Evolutionary conservation across 768 basidiomycete species (phyloP).

Genomic region (Neoboletus brunneissimus): DNA sequence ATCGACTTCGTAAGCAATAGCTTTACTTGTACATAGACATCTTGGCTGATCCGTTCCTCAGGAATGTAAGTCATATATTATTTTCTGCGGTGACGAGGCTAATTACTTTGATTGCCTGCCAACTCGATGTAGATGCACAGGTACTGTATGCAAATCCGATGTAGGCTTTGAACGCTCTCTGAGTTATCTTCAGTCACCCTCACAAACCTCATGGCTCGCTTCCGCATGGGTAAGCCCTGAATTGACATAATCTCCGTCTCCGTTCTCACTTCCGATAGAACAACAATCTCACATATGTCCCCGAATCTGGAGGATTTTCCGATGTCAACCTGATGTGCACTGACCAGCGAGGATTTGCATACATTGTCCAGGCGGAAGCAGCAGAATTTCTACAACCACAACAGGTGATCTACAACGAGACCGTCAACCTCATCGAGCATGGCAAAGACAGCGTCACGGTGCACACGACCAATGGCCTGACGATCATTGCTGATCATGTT

Average conservation of each 20-base stretch:
- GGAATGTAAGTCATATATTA: not conserved
- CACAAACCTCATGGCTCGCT: slow-evolving; percentile 62
- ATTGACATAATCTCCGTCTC: not conserved
- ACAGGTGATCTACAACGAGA: slow-evolving; percentile 50
- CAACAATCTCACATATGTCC: slow-evolving; percentile 58
- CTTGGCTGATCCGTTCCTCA: too few relatives aligned
- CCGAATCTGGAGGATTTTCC: slow-evolving; percentile 56
- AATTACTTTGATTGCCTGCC: not conserved
- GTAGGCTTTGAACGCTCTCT: not conserved
- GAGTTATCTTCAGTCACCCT: slow-evolving; percentile 52
- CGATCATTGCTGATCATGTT: slow-evolving; percentile 52
- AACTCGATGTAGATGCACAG: slow-evolving; percentile 24
- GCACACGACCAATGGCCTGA: slow-evolving; percentile 41
- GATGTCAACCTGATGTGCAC: slow-evolving; percentile 50
- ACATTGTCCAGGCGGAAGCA: slow-evolving; percentile 56
- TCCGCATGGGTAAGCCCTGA: slow-evolving; percentile 51
- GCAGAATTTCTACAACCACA: slow-evolving; percentile 45
- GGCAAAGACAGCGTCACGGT: slow-evolving; percentile 46
- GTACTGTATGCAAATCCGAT: slow-evolving; percentile 12
- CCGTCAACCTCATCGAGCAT: slow-evolving; percentile 47
- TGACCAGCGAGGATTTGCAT: slow-evolving; percentile 63
- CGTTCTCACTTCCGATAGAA: slow-evolving; percentile 35
- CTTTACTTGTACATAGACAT: too few relatives aligned
- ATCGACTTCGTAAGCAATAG: too few relatives aligned
- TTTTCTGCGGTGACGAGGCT: not conserved